Conservation (phyloP, 2,329 filamentous ascomycete genomes). For the Diaporthe sp. region DNA sequence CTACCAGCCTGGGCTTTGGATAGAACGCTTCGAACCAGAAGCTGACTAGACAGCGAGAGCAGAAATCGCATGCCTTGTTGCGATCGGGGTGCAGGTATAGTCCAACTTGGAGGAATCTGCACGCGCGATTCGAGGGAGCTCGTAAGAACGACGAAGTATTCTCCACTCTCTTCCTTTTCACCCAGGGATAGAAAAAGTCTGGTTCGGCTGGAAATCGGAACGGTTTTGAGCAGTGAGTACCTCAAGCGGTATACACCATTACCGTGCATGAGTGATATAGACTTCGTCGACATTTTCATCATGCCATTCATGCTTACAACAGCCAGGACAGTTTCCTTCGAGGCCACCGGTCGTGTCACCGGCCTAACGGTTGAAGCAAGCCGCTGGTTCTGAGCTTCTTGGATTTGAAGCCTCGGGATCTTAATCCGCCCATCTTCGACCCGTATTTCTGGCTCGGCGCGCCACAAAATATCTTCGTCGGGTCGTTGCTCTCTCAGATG, state of each 20-base stretch:
- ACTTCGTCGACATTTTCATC: neutral
- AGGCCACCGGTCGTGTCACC: neutral
- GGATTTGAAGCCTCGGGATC: neutral
- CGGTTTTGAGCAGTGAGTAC: neutral
- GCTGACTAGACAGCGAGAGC: neutral
- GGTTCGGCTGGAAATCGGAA: neutral
- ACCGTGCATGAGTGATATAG: neutral
- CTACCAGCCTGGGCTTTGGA: neutral
- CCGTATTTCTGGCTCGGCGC: neutral
- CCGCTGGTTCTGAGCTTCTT: neutral
- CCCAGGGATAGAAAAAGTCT: neutral
- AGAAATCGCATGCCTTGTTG: neutral
- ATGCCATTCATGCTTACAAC: neutral
- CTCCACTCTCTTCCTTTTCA: neutral
- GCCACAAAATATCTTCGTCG: neutral
- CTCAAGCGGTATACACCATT: neutral
- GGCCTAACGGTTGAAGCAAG: neutral
- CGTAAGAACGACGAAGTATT: neutral
- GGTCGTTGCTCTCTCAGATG: neutral
- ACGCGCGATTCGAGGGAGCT: neutral
- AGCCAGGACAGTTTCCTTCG: neutral
- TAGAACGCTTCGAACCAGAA: neutral
- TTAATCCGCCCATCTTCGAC: neutral
- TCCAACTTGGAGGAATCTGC: neutral
- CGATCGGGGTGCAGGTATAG: neutral